A percentile compares a stretch with the other conserved stretches of the same genome.
Conservation (phyloP, 208 protist species). For the Leishmania major region DNA sequence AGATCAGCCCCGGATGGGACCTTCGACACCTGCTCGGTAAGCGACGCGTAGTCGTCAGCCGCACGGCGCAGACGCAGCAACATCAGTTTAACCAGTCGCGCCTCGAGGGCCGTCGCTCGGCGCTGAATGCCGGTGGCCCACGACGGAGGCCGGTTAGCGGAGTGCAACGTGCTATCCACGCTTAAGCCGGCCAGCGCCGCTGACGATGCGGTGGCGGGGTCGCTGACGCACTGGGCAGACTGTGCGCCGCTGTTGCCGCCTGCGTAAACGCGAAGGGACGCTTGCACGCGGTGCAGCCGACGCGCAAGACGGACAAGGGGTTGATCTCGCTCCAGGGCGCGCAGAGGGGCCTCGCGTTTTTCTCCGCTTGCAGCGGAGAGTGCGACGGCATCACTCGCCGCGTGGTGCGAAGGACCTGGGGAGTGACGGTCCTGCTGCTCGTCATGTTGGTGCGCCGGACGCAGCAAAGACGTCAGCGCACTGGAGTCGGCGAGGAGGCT, state of each 20-base stretch:
- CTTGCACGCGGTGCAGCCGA: constrained; percentile 18
- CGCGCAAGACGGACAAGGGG: constrained; percentile 19
- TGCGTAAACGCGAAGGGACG: not conserved
- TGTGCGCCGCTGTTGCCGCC: not conserved
- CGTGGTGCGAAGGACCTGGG: not conserved
- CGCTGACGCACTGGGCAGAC: not conserved
- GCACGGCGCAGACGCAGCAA: constrained; percentile 19
- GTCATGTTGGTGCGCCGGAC: not conserved
- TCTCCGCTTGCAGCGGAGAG: not conserved
- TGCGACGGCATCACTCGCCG: not conserved
- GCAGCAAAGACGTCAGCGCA: not conserved
- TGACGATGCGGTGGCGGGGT: not conserved
- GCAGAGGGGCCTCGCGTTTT: not conserved
- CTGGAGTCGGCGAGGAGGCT: not conserved
- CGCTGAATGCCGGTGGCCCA: constrained; percentile 16
- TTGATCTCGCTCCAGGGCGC: not conserved
- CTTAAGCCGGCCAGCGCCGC: not conserved
- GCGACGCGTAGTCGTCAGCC: constrained; percentile 20
- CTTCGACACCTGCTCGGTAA: constrained; percentile 2
- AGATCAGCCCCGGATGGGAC: not conserved
- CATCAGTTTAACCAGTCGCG: constrained; percentile 28
- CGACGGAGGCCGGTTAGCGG: not conserved
- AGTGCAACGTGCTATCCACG: not conserved
- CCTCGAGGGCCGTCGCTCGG: constrained; percentile 20
- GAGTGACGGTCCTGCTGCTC: too few species aligned